Percentiles rank a stretch among this genome's conserved stretches.
These are phyloP conservation scores for Solanum bukasovii DNA, from an alignment of 257 asterid species.

Conservation along the genomic window DNA sequence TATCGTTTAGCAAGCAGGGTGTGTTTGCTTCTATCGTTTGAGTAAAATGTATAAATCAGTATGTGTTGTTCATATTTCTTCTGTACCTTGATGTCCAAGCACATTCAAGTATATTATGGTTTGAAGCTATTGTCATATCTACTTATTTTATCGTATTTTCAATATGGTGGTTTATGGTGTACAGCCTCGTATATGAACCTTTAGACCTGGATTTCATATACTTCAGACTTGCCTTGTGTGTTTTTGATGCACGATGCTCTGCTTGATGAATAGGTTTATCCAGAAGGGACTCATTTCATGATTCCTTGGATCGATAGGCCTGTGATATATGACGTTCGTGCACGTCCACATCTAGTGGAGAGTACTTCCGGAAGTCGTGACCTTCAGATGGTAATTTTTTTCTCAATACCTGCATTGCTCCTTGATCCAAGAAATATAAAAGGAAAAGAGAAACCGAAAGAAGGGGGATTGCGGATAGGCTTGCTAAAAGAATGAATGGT, in stretches of 20 bases:
- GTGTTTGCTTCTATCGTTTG: background rate
- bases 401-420: background rate
- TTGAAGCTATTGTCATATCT: background rate
- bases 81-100: background rate
- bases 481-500: background rate
- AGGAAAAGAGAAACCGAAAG: background rate
- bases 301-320: slow-evolving; percentile 96
- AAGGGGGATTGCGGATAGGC: background rate
- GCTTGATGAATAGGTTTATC: slow-evolving; percentile 50
- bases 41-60: background rate
- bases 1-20: background rate
- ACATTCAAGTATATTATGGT: background rate
- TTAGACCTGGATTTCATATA: background rate
- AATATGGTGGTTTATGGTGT: background rate
- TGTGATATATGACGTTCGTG: slow-evolving; percentile 77
- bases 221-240: background rate
- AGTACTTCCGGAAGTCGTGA: slow-evolving; percentile 95
- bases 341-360: slow-evolving; percentile 85
- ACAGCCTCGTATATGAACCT: background rate
- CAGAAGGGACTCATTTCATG: slow-evolving; percentile 93
- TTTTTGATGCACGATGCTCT: background rate
- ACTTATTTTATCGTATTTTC: background rate
- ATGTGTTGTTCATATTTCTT: background rate
- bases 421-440: background rate
- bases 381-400: slow-evolving; percentile 71